Evolutionary conservation across 306 rosid species (phyloP), one percentile per base, ranked within the genome.

Genomic region (Macrotyloma uniflorum): DNA sequence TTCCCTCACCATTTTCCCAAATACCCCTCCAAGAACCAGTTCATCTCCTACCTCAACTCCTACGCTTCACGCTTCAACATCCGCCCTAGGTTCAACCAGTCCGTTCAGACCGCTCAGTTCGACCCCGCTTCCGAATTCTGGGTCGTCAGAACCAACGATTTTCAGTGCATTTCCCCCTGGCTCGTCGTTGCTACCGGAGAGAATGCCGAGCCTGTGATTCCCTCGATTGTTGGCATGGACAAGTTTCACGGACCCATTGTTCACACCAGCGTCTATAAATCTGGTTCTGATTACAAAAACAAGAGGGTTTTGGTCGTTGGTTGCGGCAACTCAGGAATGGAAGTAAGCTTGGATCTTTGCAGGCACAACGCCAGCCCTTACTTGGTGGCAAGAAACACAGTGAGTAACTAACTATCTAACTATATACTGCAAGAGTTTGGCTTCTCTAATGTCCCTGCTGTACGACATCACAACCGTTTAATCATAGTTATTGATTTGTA

Each of bases 281-380:
- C 94, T 30, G 96, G 93, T 12, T 67, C 75, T 2, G 76, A 66
- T 4, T 89, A 89, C 32, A 80, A 49, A 33, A 85, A 85, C 85
- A 79, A 87, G 63, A 87, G 51, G 79, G 98, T 93, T 43, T 57
- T 93, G 74, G 94, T 93, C 3, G 38, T 93, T 43, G 98, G 98
- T 1, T 93, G 96, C 57, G 98, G 98, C 9, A 93, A 93, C 80
- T 91, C 98, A 6, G 98, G 98, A 38, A 93, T 93, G 98, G 98
- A 93, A 91, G 89, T 91, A 51, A 91, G 98, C 89, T 83, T 93
- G 75, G 98, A 93, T 47, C 96, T 93, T 28, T 88, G 87, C 16
- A 83, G 94, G 18, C 46, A 91, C 88, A 85, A 86, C 80, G 98
- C 98, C 5, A 20, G 43, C 4, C 90, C 98, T 76, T 77, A 85